phyloP scores from a whole-genome alignment of 441 rosid genomes.

The Pelargonium myrrhifolium region DNA sequence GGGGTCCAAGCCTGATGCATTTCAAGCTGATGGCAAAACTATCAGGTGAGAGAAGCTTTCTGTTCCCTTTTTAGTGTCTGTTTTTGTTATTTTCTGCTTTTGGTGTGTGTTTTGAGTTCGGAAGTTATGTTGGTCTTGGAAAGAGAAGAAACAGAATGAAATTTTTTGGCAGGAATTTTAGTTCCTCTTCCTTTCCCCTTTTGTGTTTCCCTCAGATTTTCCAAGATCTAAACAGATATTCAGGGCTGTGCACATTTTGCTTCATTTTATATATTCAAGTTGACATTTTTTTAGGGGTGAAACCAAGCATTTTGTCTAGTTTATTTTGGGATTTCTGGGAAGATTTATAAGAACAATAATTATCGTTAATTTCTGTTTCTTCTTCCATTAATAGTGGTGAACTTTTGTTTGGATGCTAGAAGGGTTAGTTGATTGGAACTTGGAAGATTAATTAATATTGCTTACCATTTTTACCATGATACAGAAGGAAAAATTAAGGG shows the following conservation, averaged over 20 bases:
- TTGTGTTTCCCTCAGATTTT: background rate
- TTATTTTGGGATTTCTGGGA: background rate
- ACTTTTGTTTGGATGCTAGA: background rate
- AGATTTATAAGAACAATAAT: background rate
- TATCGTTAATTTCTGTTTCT: too few relatives aligned
- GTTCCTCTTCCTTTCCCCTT: background rate
- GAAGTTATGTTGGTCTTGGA: constrained; percentile 13
- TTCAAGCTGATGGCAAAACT: constrained; percentile 69
- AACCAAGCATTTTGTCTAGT: background rate
- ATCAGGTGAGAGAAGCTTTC: constrained; percentile 40
- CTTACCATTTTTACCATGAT: background rate
- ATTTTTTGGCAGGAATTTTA: background rate
- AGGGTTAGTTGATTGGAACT: background rate
- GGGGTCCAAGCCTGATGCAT: constrained; percentile 90
- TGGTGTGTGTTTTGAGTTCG: constrained; percentile 16
- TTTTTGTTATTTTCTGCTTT: constrained; percentile 7
- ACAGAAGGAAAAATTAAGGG: background rate
- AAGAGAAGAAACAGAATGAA: background rate
- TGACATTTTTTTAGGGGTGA: background rate
- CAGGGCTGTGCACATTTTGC: background rate
- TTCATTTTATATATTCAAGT: background rate
- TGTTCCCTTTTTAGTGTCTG: background rate
- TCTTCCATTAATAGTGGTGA: background rate
- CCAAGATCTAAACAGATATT: background rate
- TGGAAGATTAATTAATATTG: background rate